Evolutionary conservation across 345 rosid genomes (phyloP).

Genomic region (Nasturtium officinale): DNA sequence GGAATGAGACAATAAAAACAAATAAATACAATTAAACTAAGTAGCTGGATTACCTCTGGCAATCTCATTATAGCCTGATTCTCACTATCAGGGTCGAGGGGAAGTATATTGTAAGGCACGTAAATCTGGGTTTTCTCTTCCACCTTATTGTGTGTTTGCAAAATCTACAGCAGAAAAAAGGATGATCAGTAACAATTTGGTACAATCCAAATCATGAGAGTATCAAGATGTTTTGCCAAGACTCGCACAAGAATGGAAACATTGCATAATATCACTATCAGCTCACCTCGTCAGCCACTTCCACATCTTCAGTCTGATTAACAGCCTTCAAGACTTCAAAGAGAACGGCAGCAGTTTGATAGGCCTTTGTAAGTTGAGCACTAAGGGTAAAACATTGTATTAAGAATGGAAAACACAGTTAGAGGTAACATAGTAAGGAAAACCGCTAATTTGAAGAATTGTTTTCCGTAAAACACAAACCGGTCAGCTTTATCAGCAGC

Average conservation of each 20-base stretch:
- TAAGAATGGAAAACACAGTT: not conserved
- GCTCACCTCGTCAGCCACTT: slow-evolving; percentile 79
- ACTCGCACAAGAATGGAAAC: too few relatives aligned
- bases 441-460: too few relatives aligned
- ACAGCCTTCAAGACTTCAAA: slow-evolving; percentile 78
- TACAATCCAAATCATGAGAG: not conserved
- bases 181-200: slow-evolving; percentile 13
- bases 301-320: slow-evolving; percentile 68
- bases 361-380: slow-evolving; percentile 77
- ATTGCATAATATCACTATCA: too few relatives aligned
- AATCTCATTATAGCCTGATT: slow-evolving; percentile 69
- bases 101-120: slow-evolving; percentile 65
- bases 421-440: too few relatives aligned
- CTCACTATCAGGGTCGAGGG: slow-evolving; percentile 72
- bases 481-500: slow-evolving; percentile 89
- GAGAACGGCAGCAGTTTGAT: slow-evolving; percentile 80
- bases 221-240: slow-evolving; percentile 16
- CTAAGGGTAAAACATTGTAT: slow-evolving; percentile 36
- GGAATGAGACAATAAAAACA: too few relatives aligned
- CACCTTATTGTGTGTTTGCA: slow-evolving; percentile 64
- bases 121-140: slow-evolving; percentile 64
- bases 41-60: slow-evolving; percentile 66
- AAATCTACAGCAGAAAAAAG: slow-evolving; percentile 52
- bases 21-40: too few relatives aligned
- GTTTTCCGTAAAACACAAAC: too few relatives aligned